Conservation (phyloP, 805 yeast species). For the Saccharomycodes ludwigii region DNA sequence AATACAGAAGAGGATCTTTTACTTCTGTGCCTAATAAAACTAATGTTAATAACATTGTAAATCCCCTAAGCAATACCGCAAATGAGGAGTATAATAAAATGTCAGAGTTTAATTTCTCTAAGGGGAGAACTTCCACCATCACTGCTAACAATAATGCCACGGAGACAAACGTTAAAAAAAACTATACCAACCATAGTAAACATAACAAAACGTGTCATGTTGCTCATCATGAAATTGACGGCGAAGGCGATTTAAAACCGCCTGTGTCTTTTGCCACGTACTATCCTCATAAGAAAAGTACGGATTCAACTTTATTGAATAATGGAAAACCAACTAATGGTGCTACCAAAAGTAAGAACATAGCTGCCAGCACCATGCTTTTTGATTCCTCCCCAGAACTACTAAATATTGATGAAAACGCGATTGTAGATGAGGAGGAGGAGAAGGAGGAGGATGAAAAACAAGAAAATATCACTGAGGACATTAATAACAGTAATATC, state of each 20-base stretch:
- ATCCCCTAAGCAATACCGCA: too few species aligned
- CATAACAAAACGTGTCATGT: neutral
- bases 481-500: too few species aligned
- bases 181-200: slow-evolving; percentile 2
- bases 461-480: slow-evolving; percentile 7
- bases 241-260: too few species aligned
- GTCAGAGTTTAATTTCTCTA: too few species aligned
- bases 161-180: slow-evolving; percentile 3
- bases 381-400: neutral
- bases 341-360: too few species aligned
- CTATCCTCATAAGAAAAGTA: slow-evolving; percentile 41
- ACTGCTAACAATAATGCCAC: neutral
- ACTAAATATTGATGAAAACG: slow-evolving; percentile 6
- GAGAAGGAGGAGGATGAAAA: slow-evolving; percentile 16
- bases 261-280: too few species aligned
- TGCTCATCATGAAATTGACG: too few species aligned
- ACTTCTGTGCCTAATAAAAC: too few species aligned
- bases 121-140: neutral
- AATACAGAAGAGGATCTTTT: too few species aligned
- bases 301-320: slow-evolving; percentile 3
- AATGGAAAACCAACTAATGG: slow-evolving; percentile 8
- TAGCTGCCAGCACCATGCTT: too few species aligned
- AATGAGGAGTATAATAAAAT: too few species aligned
- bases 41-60: too few species aligned
- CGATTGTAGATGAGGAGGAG: slow-evolving; percentile 11